Conservation (phyloP, 768 basidiomycete genomes). For the Multifurca ochricompacta region DNA sequence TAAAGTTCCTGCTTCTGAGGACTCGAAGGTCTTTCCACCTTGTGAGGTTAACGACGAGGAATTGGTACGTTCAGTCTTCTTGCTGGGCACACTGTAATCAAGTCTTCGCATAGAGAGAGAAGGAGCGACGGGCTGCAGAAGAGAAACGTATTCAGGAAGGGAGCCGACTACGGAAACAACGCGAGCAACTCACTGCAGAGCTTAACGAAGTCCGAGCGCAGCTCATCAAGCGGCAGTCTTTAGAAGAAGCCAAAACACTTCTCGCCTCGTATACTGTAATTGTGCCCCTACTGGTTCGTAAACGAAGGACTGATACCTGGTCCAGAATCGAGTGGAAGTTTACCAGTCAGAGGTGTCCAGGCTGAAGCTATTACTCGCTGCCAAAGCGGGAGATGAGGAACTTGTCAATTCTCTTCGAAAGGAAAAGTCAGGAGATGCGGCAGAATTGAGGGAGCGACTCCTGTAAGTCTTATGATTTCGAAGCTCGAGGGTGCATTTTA, state of each 20-base stretch:
- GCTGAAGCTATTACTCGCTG: constrained; percentile 70
- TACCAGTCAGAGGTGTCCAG: constrained; percentile 67
- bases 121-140: constrained; percentile 13
- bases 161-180: constrained; percentile 18
- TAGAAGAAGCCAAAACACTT: constrained; percentile 14
- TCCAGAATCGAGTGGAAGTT: constrained; percentile 63
- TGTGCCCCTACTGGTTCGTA: neutral
- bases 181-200: constrained; percentile 18
- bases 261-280: constrained; percentile 13
- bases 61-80: neutral
- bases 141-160: constrained; percentile 17
- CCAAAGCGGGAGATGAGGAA: constrained; percentile 60
- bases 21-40: neutral
- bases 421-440: constrained; percentile 43
- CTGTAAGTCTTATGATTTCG: constrained; percentile 35
- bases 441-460: constrained; percentile 45
- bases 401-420: constrained; percentile 63
- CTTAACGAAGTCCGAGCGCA: constrained; percentile 20
- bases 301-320: neutral
- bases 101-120: neutral
- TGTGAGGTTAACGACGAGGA: constrained; percentile 12
- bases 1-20: neutral
- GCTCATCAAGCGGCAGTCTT: constrained; percentile 15
- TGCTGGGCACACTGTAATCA: neutral
- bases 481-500: neutral